These are phyloP conservation scores for Penicillium steckii DNA, from an alignment of 495 filamentous ascomycete genomes.

Conservation along the genomic window DNA sequence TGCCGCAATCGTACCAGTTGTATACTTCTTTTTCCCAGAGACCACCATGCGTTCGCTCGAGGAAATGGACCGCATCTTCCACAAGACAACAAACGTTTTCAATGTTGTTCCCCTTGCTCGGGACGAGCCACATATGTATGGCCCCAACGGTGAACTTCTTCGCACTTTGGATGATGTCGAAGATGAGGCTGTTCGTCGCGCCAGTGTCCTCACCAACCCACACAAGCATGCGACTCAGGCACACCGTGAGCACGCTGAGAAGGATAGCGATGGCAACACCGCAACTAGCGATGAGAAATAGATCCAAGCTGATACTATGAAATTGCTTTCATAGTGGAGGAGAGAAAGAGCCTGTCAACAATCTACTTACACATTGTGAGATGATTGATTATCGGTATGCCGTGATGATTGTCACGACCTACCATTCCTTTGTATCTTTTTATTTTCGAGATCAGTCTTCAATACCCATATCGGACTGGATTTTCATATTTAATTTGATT, in stretches of 20 bases:
- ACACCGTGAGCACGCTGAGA: slow-evolving; percentile 26
- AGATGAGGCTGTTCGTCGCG: slow-evolving; percentile 35
- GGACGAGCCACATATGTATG: slow-evolving; percentile 65
- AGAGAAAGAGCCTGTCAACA: neutral
- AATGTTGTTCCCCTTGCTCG: slow-evolving; percentile 58
- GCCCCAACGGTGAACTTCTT: slow-evolving; percentile 65
- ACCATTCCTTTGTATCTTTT: neutral
- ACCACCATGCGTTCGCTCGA: slow-evolving; percentile 71
- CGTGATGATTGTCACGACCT: slow-evolving; percentile 3
- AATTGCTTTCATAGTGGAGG: neutral
- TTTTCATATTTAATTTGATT: slow-evolving; percentile 5
- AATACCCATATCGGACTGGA: slow-evolving; percentile 18
- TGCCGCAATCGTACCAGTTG: slow-evolving; percentile 63
- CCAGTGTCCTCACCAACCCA: slow-evolving; percentile 26
- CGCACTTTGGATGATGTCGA: slow-evolving; percentile 35
- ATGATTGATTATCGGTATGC: neutral
- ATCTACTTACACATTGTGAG: neutral
- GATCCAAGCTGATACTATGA: neutral
- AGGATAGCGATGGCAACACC: slow-evolving; percentile 29
- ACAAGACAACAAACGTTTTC: slow-evolving; percentile 55
- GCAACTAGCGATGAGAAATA: slow-evolving; percentile 28
- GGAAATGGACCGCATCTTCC: slow-evolving; percentile 77
- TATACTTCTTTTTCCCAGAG: slow-evolving; percentile 77
- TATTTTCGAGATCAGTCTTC: slow-evolving; percentile 4
- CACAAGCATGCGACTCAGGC: slow-evolving; percentile 2